A percentile compares a stretch with the other conserved stretches of the same genome.
Evolutionary conservation across 2,329 filamentous ascomycete species (phyloP).

Genomic region (Ciborinia camelliae): DNA sequence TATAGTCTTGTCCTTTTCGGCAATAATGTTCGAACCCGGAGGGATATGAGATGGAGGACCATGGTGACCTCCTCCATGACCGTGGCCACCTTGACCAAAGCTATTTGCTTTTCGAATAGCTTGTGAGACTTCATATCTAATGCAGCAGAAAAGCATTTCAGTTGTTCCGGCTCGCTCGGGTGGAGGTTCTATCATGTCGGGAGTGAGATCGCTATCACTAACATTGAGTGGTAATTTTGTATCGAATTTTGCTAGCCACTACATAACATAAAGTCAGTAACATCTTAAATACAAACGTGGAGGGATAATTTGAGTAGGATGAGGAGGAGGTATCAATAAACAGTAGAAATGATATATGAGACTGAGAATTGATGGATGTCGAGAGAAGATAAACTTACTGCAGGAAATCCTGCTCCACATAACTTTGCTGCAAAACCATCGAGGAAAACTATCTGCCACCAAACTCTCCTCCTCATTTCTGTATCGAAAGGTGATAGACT

Average conservation of each 20-base stretch:
- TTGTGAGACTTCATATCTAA: constrained; percentile 39
- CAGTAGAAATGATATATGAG: not conserved
- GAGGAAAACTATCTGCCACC: constrained; percentile 60
- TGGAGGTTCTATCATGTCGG: constrained; percentile 43
- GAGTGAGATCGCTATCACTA: constrained; percentile 51
- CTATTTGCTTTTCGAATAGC: constrained; percentile 24
- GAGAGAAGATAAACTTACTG: constrained; percentile 1
- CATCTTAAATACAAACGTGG: not conserved
- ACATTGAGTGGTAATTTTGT: constrained; percentile 52
- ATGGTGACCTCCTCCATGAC: not conserved
- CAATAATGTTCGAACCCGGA: constrained; percentile 17
- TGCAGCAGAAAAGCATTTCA: constrained; percentile 46
- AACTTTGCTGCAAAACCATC: constrained; percentile 56
- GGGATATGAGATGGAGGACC: not conserved
- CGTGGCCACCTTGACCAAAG: constrained; percentile 4
- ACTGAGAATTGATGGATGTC: not conserved
- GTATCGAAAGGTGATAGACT: constrained; percentile 50
- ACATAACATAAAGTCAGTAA: not conserved
- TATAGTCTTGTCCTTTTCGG: constrained; percentile 33
- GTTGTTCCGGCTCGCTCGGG: constrained; percentile 44
- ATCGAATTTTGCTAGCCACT: constrained; percentile 43
- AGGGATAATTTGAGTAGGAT: not conserved
- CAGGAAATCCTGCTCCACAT: constrained; percentile 47
- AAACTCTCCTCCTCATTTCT: constrained; percentile 59
- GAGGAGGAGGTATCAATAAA: not conserved